phyloP scores from a whole-genome alignment of 805 yeast genomes.

The Hanseniaspora thailandica region DNA sequence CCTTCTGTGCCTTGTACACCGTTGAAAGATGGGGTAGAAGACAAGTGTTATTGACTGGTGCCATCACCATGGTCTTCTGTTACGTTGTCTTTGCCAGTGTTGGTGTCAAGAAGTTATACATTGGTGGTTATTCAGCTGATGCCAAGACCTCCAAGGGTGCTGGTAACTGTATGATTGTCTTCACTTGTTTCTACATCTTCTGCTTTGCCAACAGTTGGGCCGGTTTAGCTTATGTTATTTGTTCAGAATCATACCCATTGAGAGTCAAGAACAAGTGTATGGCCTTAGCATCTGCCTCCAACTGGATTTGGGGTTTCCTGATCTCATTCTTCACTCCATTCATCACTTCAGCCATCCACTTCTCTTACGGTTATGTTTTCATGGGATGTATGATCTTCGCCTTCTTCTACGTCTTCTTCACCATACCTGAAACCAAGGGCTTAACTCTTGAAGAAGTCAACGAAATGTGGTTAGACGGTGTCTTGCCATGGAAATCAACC shows the following conservation, averaged over 20 bases:
- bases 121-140: conserved; percentile 32
- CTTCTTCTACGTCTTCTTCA: conserved; percentile 55
- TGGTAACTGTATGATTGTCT: conserved; percentile 61
- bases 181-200: conserved; percentile 59
- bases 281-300: conserved; percentile 51
- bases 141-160: conserved; percentile 39
- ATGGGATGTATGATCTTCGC: conserved; percentile 45
- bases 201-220: conserved; percentile 71
- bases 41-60: conserved; percentile 38
- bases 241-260: conserved; percentile 60
- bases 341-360: conserved; percentile 50
- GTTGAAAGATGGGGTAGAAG: conserved; percentile 49
- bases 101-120: conserved; percentile 41
- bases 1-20: conserved; percentile 41
- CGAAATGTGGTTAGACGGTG: conserved; percentile 38
- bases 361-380: conserved; percentile 54
- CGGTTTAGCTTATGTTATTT: conserved; percentile 53
- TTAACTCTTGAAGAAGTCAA: conserved; percentile 71
- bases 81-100: conserved; percentile 44
- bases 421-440: conserved; percentile 67
- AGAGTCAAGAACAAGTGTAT: conserved; percentile 50
- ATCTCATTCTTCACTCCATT: conserved; percentile 63
- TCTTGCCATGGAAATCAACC: conserved; percentile 36
- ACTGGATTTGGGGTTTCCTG: conserved; percentile 57
- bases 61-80: conserved; percentile 38